phyloP scores from a whole-genome alignment of 768 basidiomycete species.

The Boletus tylopilopsis region DNA sequence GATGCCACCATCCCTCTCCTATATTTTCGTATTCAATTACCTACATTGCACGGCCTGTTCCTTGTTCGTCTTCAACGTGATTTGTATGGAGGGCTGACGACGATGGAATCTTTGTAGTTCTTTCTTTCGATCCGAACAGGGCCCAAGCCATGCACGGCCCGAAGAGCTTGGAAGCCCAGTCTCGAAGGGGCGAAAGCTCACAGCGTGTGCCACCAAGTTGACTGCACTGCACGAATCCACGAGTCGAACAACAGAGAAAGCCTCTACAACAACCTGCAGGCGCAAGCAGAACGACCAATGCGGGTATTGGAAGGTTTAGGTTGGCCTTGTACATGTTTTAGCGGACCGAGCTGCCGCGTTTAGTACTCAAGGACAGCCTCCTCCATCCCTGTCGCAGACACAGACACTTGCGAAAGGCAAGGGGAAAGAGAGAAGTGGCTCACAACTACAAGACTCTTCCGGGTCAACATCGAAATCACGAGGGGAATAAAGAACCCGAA shows the following conservation, averaged over 20 bases:
- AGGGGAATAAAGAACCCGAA: conserved; percentile 7
- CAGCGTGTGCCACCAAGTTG: conserved; percentile 11
- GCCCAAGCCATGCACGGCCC: conserved; percentile 28
- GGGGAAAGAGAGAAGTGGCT: conserved; percentile 17
- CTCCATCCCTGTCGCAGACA: neutral
- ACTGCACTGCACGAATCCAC: conserved; percentile 3
- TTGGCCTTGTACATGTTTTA: conserved; percentile 66
- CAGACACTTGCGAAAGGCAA: conserved; percentile 14
- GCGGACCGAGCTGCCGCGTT: conserved; percentile 69
- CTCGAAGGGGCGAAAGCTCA: conserved; percentile 41
- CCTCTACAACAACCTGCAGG: too few relatives aligned
- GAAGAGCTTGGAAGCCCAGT: conserved; percentile 34
- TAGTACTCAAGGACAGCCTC: conserved; percentile 34
- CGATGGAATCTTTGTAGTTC: too few relatives aligned
- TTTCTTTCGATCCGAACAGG: too few relatives aligned
- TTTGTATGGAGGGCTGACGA: too few relatives aligned
- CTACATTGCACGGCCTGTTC: too few relatives aligned
- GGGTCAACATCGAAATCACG: conserved; percentile 3
- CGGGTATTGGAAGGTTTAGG: too few relatives aligned
- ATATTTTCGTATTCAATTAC: too few relatives aligned
- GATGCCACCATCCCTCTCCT: too few relatives aligned
- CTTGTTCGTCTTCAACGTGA: too few relatives aligned
- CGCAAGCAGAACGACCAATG: too few relatives aligned
- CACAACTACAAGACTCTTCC: conserved; percentile 2
- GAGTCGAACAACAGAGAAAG: too few relatives aligned